Conservation (phyloP, 768 basidiomycete genomes). For the Astraeus odoratus region DNA sequence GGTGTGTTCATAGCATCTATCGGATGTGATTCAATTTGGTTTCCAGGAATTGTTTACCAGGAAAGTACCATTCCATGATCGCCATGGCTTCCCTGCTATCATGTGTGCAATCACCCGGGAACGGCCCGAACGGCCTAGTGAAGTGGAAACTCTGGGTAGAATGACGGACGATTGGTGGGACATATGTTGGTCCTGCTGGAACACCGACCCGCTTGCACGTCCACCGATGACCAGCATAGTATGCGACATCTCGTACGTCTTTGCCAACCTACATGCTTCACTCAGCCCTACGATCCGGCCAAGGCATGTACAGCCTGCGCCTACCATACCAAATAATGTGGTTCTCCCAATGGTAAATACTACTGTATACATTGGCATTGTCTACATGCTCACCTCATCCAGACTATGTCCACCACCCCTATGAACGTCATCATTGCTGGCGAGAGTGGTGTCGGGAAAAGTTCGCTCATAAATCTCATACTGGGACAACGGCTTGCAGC, state of each 20-base stretch:
- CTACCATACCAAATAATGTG: too few species aligned
- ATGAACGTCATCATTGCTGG: conserved; percentile 21
- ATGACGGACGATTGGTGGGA: not conserved
- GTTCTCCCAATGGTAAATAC: too few species aligned
- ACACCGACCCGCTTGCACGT: not conserved
- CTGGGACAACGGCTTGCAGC: conserved; percentile 5
- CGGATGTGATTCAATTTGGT: not conserved
- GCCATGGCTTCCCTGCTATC: not conserved
- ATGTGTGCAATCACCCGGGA: not conserved
- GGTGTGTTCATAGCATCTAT: not conserved
- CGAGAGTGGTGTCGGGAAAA: conserved; percentile 20
- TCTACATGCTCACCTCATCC: too few species aligned
- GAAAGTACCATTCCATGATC: not conserved
- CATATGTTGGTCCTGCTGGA: not conserved
- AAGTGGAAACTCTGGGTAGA: not conserved
- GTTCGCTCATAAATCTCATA: conserved; percentile 20
- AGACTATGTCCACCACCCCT: too few species aligned
- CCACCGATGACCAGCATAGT: not conserved
- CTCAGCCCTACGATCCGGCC: too few species aligned
- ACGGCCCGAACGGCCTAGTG: not conserved
- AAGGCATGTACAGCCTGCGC: too few species aligned
- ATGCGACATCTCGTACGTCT: too few species aligned
- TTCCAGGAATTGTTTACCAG: not conserved
- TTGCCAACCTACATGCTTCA: too few species aligned
- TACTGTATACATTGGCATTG: too few species aligned